A percentile compares a stretch with the other conserved stretches of the same genome.
These are phyloP conservation scores for Apophysomyces trapeziformis DNA, from an alignment of 371 early-diverging fungal species.

Conservation along the genomic window DNA sequence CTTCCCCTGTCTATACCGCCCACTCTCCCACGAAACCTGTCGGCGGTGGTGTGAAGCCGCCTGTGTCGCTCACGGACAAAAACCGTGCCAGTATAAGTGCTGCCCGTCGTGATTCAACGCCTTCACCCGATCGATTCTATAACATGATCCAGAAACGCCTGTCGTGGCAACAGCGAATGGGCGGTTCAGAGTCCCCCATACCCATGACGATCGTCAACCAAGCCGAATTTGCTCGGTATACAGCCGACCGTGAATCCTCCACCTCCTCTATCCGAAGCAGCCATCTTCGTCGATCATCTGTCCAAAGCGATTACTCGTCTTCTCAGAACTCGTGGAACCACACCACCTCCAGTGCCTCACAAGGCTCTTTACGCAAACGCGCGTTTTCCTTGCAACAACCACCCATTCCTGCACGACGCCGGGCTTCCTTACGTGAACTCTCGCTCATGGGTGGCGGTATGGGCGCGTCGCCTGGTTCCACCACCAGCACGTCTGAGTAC, in stretches of 20 bases:
- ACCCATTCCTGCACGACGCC: conserved; percentile 22
- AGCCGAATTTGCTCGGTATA: conserved; percentile 39
- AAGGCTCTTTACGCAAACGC: conserved; percentile 25
- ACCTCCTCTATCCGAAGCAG: conserved; percentile 48
- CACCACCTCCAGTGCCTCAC: conserved; percentile 7
- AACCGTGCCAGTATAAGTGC: conserved; percentile 10
- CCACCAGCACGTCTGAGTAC: not conserved
- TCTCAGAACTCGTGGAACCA: conserved; percentile 24
- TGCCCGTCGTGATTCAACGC: conserved; percentile 33
- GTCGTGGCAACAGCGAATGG: conserved; percentile 33
- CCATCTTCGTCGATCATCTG: conserved; percentile 48
- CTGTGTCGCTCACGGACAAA: conserved; percentile 22
- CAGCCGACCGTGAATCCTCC: conserved; percentile 45
- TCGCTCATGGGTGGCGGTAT: conserved; percentile 14
- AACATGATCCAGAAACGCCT: conserved; percentile 47
- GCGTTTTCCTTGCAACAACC: conserved; percentile 34
- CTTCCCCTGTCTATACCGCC: conserved; percentile 18
- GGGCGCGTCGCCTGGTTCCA: conserved; percentile 10
- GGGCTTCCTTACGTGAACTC: conserved; percentile 31
- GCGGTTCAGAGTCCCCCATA: conserved; percentile 29
- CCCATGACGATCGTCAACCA: conserved; percentile 26
- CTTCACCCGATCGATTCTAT: conserved; percentile 52
- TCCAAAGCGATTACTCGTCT: conserved; percentile 45
- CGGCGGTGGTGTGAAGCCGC: conserved; percentile 21
- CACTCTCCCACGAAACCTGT: conserved; percentile 1